Evolutionary conservation across 1,139 yeast species (phyloP).

Genomic region (Kurtzmaniella quercitrusa): DNA sequence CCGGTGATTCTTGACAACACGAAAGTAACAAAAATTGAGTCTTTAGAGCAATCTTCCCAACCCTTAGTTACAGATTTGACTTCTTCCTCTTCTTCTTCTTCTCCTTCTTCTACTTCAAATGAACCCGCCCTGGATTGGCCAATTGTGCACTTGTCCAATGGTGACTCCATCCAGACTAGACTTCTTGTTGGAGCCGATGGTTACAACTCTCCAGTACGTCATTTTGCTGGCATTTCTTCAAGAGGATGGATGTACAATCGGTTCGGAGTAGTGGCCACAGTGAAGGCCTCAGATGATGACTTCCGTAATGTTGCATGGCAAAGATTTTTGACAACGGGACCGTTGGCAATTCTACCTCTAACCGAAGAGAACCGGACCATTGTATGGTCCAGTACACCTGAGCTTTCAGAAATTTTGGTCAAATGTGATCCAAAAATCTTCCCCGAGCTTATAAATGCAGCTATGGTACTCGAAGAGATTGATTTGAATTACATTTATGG

Average conservation of each 20-base stretch:
- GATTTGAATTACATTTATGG: conserved; percentile 38
- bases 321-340: conserved; percentile 87
- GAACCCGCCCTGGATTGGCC: conserved; percentile 60
- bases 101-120: neutral
- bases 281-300: conserved; percentile 70
- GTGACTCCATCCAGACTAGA: conserved; percentile 61
- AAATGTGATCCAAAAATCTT: conserved; percentile 60
- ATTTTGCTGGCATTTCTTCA: conserved; percentile 74
- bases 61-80: neutral
- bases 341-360: conserved; percentile 85
- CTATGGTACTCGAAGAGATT: conserved; percentile 59
- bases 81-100: neutral
- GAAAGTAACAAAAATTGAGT: conserved; percentile 53
- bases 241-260: conserved; percentile 91
- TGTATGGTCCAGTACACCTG: conserved; percentile 90
- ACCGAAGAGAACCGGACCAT: conserved; percentile 83
- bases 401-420: conserved; percentile 60
- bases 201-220: conserved; percentile 86
- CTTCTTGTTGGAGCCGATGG: conserved; percentile 95
- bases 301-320: conserved; percentile 84
- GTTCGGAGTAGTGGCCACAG: conserved; percentile 88
- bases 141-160: conserved; percentile 61
- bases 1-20: conserved; percentile 56
- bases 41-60: conserved; percentile 3
- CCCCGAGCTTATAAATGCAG: conserved; percentile 76